Percentiles rank a stretch among this genome's conserved stretches.
These are phyloP conservation scores for Mallotus repandus DNA, from an alignment of 441 rosid genomes.

Conservation along the genomic window DNA sequence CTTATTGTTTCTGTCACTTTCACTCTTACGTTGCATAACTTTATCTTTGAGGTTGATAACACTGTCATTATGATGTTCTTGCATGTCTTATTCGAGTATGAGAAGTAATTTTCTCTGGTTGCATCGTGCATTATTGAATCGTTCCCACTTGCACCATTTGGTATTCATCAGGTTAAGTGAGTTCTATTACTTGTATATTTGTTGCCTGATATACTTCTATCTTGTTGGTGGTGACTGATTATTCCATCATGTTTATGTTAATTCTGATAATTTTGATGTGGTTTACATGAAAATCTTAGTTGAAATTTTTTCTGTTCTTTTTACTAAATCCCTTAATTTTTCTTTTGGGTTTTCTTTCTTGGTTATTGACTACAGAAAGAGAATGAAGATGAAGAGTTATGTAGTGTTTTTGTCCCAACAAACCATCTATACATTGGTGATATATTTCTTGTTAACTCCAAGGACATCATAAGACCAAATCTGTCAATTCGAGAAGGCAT, in stretches of 20 bases:
- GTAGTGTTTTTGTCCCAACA: conserved; percentile 88
- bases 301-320: background rate
- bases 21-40: background rate
- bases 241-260: background rate
- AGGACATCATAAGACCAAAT: conserved; percentile 82
- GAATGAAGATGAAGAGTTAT: conserved; percentile 80
- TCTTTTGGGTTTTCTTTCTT: conserved; percentile 8
- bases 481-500: conserved; percentile 89
- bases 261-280: background rate
- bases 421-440: conserved; percentile 92
- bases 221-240: background rate
- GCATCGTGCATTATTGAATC: background rate
- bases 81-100: background rate
- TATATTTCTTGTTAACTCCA: conserved; percentile 76
- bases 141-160: background rate
- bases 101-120: background rate
- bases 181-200: background rate
- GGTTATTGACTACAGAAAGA: conserved; percentile 51
- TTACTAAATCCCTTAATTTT: background rate
- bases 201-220: background rate
- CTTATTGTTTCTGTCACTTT: background rate
- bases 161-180: background rate
- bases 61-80: background rate
- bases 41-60: background rate
- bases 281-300: background rate